phyloP scores from a whole-genome alignment of 2,329 filamentous ascomycete genomes.

The Cryphonectria carpinicola region DNA sequence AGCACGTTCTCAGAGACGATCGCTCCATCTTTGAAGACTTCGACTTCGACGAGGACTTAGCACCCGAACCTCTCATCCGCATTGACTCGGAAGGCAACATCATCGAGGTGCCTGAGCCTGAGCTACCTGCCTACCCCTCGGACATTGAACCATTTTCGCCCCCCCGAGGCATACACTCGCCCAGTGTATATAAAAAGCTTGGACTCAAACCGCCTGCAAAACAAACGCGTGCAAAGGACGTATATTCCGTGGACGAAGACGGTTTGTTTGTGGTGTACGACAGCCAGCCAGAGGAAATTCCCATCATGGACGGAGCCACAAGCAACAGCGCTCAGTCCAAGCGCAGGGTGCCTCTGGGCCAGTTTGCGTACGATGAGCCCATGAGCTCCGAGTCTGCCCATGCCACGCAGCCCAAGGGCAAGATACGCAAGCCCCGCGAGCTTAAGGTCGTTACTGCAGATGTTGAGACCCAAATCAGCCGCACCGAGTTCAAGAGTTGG shows the following conservation, averaged over 20 bases:
- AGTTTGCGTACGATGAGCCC: conserved; percentile 14
- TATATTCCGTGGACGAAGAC: conserved; percentile 23
- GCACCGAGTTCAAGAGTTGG: conserved; percentile 46
- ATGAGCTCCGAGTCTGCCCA: conserved; percentile 17
- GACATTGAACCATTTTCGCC: neutral
- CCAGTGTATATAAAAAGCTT: too few species aligned
- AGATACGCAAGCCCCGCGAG: conserved; percentile 30
- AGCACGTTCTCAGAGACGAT: conserved; percentile 35
- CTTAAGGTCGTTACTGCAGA: conserved; percentile 37
- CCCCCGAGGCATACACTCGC: too few species aligned
- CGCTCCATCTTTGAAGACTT: conserved; percentile 35
- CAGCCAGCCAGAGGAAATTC: conserved; percentile 38
- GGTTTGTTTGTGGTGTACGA: conserved; percentile 39
- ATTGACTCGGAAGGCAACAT: conserved; percentile 58
- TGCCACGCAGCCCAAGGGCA: conserved; percentile 13
- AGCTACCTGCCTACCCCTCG: conserved; percentile 47
- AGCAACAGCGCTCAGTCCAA: neutral
- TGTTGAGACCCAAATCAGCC: conserved; percentile 41
- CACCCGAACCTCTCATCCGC: conserved; percentile 48
- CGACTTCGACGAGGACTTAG: conserved; percentile 43
- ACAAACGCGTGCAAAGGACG: conserved; percentile 12
- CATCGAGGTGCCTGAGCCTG: conserved; percentile 49
- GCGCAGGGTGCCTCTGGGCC: neutral
- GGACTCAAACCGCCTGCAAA: too few species aligned
- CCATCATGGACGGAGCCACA: neutral